phyloP scores from a whole-genome alignment of 805 yeast genomes.

The Danielia reshetovae region DNA sequence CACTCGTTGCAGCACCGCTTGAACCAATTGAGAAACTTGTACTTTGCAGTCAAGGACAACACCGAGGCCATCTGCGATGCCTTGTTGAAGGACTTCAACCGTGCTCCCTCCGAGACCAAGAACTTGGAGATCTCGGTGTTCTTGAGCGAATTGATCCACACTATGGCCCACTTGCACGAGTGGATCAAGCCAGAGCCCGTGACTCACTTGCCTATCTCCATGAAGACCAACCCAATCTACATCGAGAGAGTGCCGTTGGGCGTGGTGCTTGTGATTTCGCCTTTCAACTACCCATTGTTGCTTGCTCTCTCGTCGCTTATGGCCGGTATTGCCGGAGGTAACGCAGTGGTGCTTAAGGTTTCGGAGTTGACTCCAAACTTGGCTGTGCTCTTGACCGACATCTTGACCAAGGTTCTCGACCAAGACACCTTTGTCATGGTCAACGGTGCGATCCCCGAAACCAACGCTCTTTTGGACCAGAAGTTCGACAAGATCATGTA shows the following conservation, averaged over 20 bases:
- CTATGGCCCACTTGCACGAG: conserved; percentile 54
- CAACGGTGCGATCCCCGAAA: conserved; percentile 66
- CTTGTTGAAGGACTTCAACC: conserved; percentile 61
- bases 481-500: conserved; percentile 80
- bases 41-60: conserved; percentile 59
- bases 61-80: conserved; percentile 54
- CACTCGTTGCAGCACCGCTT: conserved; percentile 53
- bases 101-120: conserved; percentile 59
- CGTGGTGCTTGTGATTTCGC: conserved; percentile 65
- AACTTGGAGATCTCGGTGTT: conserved; percentile 52
- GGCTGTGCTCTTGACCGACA: conserved; percentile 49
- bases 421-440: conserved; percentile 57
- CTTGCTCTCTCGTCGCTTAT: conserved; percentile 63
- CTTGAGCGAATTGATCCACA: conserved; percentile 52
- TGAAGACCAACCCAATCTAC: conserved; percentile 19
- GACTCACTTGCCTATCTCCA: conserved; percentile 31
- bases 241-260: conserved; percentile 46
- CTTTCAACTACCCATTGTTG: conserved; percentile 76
- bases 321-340: conserved; percentile 85
- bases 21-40: conserved; percentile 62
- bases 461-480: conserved; percentile 46
- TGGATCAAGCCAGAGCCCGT: conserved; percentile 57
- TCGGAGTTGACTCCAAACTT: conserved; percentile 68
- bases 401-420: conserved; percentile 53
- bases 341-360: conserved; percentile 72